Evolutionary conservation across 2,329 filamentous ascomycete genomes (phyloP).

Genomic region (Aspergillus aculeatinus): DNA sequence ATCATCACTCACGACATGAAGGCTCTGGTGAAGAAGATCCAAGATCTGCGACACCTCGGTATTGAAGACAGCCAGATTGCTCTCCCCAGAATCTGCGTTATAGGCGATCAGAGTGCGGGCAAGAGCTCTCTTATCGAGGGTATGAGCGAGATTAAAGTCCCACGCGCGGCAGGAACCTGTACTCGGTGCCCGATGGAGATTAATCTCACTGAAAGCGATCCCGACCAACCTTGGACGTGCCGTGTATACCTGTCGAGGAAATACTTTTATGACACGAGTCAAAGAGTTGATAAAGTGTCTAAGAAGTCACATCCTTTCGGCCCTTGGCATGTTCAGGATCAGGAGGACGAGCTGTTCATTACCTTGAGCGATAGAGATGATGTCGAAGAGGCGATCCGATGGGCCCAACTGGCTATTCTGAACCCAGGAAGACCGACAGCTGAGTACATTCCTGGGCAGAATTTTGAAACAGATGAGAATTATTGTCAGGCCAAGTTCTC

Average conservation of each 20-base stretch:
- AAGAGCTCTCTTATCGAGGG: constrained; percentile 70
- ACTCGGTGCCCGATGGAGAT: constrained; percentile 82
- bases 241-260: constrained; percentile 64
- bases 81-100: constrained; percentile 75
- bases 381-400: constrained; percentile 67
- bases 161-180: constrained; percentile 69
- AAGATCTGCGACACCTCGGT: constrained; percentile 67
- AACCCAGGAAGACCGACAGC: constrained; percentile 61
- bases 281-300: constrained; percentile 47
- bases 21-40: constrained; percentile 40
- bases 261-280: constrained; percentile 54
- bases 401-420: constrained; percentile 74
- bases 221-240: constrained; percentile 60
- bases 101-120: constrained; percentile 82
- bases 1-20: constrained; percentile 37
- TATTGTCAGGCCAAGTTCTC: constrained; percentile 65
- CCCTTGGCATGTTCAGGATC: constrained; percentile 60
- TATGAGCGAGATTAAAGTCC: constrained; percentile 67
- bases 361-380: constrained; percentile 60
- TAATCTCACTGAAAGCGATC: constrained; percentile 58
- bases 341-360: constrained; percentile 59
- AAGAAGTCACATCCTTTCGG: constrained; percentile 58
- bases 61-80: constrained; percentile 67
- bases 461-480: constrained; percentile 35
- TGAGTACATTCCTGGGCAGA: constrained; percentile 55